Evolutionary conservation across 495 filamentous ascomycete genomes (phyloP).

Genomic region (Aspergillus ostianus): DNA sequence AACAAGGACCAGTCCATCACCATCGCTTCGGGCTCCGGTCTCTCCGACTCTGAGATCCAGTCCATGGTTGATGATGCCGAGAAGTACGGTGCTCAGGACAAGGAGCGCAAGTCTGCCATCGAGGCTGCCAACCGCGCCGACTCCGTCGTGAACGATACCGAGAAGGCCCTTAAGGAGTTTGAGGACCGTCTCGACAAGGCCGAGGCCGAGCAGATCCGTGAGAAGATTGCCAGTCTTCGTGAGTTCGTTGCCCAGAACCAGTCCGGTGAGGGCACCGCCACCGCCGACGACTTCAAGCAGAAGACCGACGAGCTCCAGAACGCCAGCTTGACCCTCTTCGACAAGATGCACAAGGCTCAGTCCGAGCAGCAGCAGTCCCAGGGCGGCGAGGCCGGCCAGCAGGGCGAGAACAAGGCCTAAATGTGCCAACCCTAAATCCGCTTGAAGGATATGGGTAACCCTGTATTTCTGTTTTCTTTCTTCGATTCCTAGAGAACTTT

Average conservation of each 20-base stretch:
- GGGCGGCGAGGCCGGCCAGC: conserved; percentile 50
- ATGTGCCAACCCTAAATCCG: conserved; percentile 14
- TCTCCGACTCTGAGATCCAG: conserved; percentile 91
- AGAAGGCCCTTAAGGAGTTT: conserved; percentile 96
- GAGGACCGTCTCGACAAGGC: conserved; percentile 95
- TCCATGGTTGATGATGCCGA: conserved; percentile 96
- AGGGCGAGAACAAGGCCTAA: conserved; percentile 85
- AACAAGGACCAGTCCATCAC: conserved; percentile 99
- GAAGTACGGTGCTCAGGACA: conserved; percentile 91
- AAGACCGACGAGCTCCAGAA: conserved; percentile 98
- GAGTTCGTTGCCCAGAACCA: conserved; percentile 95
- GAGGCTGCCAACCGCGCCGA: conserved; percentile 97
- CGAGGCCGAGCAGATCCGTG: conserved; percentile 84
- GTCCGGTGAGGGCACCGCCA: conserved; percentile 80
- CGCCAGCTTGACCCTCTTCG: conserved; percentile 93
- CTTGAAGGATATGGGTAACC: conserved; percentile 9
- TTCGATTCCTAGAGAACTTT: conserved; percentile 26
- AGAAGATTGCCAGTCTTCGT: conserved; percentile 88
- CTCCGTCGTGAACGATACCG: conserved; percentile 93
- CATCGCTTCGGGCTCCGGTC: conserved; percentile 96
- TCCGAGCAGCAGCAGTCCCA: conserved; percentile 59
- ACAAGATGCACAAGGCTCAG: conserved; percentile 99
- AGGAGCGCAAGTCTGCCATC: conserved; percentile 93
- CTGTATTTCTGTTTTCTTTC: conserved; percentile 33
- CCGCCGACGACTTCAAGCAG: conserved; percentile 89